Evolutionary conservation across 768 basidiomycete genomes (phyloP), one percentile per base, ranked within the genome.

Genomic region (Tricholomella constricta): DNA sequence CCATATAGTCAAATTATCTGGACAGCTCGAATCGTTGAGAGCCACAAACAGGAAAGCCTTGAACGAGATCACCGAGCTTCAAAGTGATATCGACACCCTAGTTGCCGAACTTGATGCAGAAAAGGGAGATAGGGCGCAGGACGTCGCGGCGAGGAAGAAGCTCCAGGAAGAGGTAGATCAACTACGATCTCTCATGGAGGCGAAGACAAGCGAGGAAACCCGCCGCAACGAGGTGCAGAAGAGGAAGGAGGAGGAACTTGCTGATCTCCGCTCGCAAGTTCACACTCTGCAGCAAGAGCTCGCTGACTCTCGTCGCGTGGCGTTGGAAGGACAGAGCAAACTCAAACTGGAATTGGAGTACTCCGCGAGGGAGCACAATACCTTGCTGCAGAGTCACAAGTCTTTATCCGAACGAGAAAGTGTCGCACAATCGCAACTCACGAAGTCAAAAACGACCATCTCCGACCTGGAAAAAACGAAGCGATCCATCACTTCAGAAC

Each of bases 151-250:
- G 2, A 83, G 82, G 23, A 72, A 72, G 23, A 89, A 86, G 62
- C 74, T 96, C 2, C 85, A 91, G 62, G 80, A 78, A 35, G 95
- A 97, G 68, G 74, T 97, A 10, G 94, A 96, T 61, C 88, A 91
- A 55, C 77, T 98, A 7, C 86, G 94, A 6, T 74, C 81, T n/a
- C 72, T 90, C 12, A 82, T 97, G 73, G 85, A 87, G 41, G 89
- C 90, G 1, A 97, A 94, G 68, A 81, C 86, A 0, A 86, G 85
- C 22, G 94, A 98, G 67, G 94, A 94, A 62, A 88, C 83, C 8
- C 86, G 87, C 26, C 82, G 91, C 15, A 81, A 79, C 29, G 91
- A 97, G 64, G 92, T 85, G 0, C 91, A 94, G 66, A 87, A 86
- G 69, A 88, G 89, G 69, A 91, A 87, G 62, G 94, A 98, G 58